A percentile compares a stretch with the other conserved stretches of the same genome.
Conservation (phyloP, 2,329 filamentous ascomycete genomes). For the Geosmithia morbida region DNA sequence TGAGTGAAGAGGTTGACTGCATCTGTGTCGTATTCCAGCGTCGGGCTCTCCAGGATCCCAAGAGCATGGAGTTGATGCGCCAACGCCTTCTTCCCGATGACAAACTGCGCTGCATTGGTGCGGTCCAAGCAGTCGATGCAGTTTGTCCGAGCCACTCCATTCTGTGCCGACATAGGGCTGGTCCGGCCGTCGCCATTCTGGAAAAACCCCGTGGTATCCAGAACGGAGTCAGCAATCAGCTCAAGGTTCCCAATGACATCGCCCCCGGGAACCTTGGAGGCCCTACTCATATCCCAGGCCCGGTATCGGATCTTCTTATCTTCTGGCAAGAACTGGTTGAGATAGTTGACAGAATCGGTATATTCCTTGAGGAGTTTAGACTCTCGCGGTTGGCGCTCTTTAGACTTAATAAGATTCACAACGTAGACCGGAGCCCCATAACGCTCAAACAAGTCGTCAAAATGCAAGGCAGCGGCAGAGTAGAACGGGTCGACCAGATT, state of each 20-base stretch:
- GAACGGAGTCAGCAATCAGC: conserved; percentile 73
- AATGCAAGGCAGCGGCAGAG: conserved; percentile 81
- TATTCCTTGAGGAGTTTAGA: conserved; percentile 84
- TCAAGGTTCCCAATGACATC: conserved; percentile 92
- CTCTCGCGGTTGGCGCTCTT: conserved; percentile 79
- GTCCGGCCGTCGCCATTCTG: conserved; percentile 70
- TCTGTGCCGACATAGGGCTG: conserved; percentile 56
- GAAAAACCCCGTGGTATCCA: conserved; percentile 83
- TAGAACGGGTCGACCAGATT: conserved; percentile 97
- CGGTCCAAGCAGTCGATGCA: conserved; percentile 96
- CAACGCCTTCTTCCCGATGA: conserved; percentile 87
- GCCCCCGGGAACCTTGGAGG: conserved; percentile 79
- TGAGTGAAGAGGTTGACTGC: conserved; percentile 92
- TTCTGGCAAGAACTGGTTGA: conserved; percentile 82
- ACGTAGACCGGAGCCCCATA: conserved; percentile 90
- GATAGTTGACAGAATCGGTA: conserved; percentile 72
- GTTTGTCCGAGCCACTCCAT: conserved; percentile 87
- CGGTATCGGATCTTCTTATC: conserved; percentile 84
- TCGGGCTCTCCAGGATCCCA: conserved; percentile 66
- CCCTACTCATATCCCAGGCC: conserved; percentile 96
- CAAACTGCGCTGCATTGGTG: conserved; percentile 95
- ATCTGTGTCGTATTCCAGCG: conserved; percentile 86
- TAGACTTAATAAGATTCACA: conserved; percentile 78
- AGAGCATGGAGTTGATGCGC: conserved; percentile 86
- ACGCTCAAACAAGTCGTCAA: conserved; percentile 84